Base-by-base conservation (phyloP, 139 green algal species). In the Asterochloris erici region DNA sequence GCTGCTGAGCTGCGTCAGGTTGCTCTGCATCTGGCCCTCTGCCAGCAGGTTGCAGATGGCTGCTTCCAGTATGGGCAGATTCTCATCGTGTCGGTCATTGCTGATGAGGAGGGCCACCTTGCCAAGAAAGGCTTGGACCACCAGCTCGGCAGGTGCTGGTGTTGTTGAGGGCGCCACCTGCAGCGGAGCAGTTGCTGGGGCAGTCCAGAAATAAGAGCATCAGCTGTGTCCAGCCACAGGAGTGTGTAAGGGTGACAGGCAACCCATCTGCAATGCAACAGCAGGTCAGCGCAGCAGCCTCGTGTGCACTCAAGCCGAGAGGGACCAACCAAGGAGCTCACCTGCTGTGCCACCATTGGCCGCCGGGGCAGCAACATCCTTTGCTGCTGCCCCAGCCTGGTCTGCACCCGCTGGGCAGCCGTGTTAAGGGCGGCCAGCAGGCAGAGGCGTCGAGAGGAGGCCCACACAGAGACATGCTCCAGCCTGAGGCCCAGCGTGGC, bases 391-490 rank as follows among this genome's bases (percentile, higher is more conserved):
- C 28, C 54, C 74, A 76, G 29, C 24, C 73, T 28, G 19, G 68
- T 14, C 62, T 81, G 62, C 54, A 71, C 78, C 24, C 86, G 71
- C 17, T 80, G 68, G 10, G 64, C 68, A 19, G 61, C 73, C 28
- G 26, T 64, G 12, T 54, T 61, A 15, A 89, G 27, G 23, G 80
- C 84, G 14, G 79, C 69, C 0, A 80, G 68, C 1, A 86, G 71
- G 70, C 79, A 81, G 14, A 89, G 70, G 61, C 84, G 88, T 27
- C 81, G 71, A 4, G 78, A 75, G n/a, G 81, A 73, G 6, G 79
- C 83, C 81, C 85, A 89, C 68, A 89, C 23, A 14, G 68, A 89
- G 16, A 79, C 12, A 23, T 89, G 79, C 11, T 79, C 47, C 79
- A 84, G 80, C 17, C 83, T 73, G 10, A 83, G 61, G 16, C 73